These are phyloP conservation scores for Podospora appendiculata DNA, from an alignment of 495 filamentous ascomycete species.

Conservation along the genomic window DNA sequence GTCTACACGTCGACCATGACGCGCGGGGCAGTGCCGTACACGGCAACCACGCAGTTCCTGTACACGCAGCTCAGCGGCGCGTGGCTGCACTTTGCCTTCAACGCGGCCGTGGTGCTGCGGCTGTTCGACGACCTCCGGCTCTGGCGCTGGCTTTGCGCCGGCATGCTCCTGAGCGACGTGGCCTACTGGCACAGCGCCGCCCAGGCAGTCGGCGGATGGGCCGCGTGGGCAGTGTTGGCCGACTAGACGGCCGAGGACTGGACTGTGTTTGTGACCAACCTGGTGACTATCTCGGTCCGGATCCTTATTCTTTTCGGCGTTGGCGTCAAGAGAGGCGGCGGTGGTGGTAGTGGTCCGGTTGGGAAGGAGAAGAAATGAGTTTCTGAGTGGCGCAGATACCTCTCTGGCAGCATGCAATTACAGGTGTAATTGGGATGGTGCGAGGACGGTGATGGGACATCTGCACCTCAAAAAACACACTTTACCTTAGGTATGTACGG, in stretches of 20 bases:
- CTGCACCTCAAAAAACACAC: too few relatives aligned
- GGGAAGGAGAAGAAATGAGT: neutral
- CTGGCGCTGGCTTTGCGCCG: constrained; percentile 34
- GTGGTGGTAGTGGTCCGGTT: neutral
- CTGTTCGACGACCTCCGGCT: constrained; percentile 41
- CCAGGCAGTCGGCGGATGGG: constrained; percentile 24
- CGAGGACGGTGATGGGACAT: too few relatives aligned
- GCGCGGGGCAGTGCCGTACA: constrained; percentile 6
- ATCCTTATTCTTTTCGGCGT: constrained; percentile 12
- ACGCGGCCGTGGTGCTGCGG: constrained; percentile 50
- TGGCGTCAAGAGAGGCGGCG: neutral
- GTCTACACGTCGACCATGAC: constrained; percentile 23
- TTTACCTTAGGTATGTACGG: too few relatives aligned
- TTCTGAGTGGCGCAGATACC: too few relatives aligned
- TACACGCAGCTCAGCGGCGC: constrained; percentile 43
- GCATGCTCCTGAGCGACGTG: constrained; percentile 21
- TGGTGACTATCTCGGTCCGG: constrained; percentile 7
- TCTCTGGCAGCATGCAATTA: too few relatives aligned
- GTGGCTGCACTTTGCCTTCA: constrained; percentile 49
- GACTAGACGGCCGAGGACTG: constrained; percentile 14
- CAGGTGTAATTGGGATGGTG: too few relatives aligned
- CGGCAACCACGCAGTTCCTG: constrained; percentile 14
- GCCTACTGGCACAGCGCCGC: constrained; percentile 8
- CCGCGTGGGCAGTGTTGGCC: constrained; percentile 1
- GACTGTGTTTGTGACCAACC: constrained; percentile 5